Conservation (phyloP, 441 rosid species). For the Populus trichocarpa region DNA sequence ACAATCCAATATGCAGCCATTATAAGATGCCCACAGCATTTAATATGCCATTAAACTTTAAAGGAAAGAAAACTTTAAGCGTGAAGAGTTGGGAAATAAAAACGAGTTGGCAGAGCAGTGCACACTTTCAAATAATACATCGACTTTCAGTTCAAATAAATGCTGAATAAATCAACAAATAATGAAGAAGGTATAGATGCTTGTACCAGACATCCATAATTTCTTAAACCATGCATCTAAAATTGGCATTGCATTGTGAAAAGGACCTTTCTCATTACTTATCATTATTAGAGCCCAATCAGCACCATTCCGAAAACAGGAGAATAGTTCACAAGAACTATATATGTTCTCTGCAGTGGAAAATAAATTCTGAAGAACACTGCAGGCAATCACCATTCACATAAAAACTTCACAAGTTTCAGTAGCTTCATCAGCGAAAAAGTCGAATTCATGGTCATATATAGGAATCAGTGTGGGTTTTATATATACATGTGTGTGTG, state of each 20-base stretch:
- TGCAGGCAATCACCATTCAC: too few species aligned
- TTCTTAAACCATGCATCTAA: neutral
- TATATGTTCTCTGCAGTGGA: neutral
- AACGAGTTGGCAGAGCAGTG: slow-evolving; percentile 13
- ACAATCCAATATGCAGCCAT: neutral
- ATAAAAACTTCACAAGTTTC: too few species aligned
- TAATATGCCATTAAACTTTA: neutral
- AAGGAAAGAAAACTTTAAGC: neutral
- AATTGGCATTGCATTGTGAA: neutral
- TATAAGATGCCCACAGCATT: neutral
- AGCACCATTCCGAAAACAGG: neutral
- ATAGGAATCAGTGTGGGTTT: too few species aligned
- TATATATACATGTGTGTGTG: too few species aligned
- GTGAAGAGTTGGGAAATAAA: neutral
- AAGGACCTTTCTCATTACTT: neutral
- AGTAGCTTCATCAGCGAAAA: too few species aligned
- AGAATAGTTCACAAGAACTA: neutral
- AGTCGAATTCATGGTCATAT: too few species aligned
- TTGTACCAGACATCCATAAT: neutral
- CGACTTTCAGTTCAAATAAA: neutral
- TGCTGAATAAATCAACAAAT: neutral
- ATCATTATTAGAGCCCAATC: neutral
- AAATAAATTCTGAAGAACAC: too few species aligned
- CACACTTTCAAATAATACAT: neutral
- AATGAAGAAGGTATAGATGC: neutral